Conservation (phyloP, 1,139 yeast genomes). For the Yamadazyma blattariae region DNA sequence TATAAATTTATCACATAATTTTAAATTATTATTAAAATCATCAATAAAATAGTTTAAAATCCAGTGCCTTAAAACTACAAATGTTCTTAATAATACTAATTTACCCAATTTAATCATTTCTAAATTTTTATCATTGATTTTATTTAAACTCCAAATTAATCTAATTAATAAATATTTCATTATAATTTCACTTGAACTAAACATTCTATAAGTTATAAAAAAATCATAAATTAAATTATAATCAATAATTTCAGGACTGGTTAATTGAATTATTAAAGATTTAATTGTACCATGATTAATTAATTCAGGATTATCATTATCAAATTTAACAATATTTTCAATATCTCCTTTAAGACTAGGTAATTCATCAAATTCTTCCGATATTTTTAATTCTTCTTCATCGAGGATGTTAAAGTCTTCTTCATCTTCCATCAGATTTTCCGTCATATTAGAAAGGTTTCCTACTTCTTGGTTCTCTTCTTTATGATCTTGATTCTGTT, state of each 20-base stretch:
- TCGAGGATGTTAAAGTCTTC: too few species aligned
- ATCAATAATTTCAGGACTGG: conserved; percentile 77
- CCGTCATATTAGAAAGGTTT: conserved; percentile 19
- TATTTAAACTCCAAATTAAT: conserved; percentile 69
- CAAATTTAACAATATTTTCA: conserved; percentile 34
- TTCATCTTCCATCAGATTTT: too few species aligned
- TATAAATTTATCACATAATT: conserved; percentile 48
- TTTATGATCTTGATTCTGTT: not conserved
- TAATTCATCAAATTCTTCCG: conserved; percentile 40
- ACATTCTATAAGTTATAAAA: conserved; percentile 77
- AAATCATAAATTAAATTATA: conserved; percentile 81
- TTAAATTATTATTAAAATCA: conserved; percentile 53
- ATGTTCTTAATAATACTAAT: conserved; percentile 75
- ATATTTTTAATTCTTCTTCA: too few species aligned
- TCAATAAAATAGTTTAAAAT: conserved; percentile 71
- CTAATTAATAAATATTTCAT: conserved; percentile 62
- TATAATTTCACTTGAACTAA: conserved; percentile 55
- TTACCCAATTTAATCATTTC: conserved; percentile 54
- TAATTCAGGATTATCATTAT: conserved; percentile 28
- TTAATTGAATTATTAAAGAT: conserved; percentile 68
- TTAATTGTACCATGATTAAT: conserved; percentile 41
- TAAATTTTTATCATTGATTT: conserved; percentile 28
- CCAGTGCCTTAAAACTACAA: conserved; percentile 90
- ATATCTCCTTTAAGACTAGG: conserved; percentile 24
- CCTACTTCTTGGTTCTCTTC: not conserved